Conservation (phyloP, 331 rosid genomes). For the Cydonia oblonga region DNA sequence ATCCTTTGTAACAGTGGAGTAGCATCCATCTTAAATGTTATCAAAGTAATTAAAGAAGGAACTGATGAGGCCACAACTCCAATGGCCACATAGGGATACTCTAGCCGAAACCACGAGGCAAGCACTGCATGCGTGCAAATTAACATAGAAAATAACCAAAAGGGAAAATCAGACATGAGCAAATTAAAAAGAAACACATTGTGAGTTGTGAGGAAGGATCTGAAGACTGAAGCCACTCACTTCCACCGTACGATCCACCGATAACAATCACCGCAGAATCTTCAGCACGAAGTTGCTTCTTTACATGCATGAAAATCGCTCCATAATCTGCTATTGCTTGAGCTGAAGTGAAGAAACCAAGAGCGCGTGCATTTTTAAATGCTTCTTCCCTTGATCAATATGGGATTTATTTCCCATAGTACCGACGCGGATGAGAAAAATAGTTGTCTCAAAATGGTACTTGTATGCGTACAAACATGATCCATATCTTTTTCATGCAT, state of each 20-base stretch:
- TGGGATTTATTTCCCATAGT: conserved; percentile 62
- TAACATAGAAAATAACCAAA: no score
- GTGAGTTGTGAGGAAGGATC: no score
- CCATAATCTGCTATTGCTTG: conserved; percentile 71
- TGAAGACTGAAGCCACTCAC: no score
- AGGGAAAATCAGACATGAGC: no score
- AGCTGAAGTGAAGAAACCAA: conserved; percentile 66
- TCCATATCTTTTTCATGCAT: background rate
- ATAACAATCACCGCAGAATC: conserved; percentile 52
- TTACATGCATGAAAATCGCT: conserved; percentile 32
- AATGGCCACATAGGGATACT: no score
- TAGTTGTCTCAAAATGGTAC: background rate
- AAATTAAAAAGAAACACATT: no score
- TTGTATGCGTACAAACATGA: background rate
- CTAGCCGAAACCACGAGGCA: no score
- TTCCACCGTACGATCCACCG: conserved; percentile 43
- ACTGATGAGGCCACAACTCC: no score
- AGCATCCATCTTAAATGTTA: no score
- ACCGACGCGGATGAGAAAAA: conserved; percentile 31
- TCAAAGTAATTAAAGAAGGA: no score
- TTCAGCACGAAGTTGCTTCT: conserved; percentile 23
- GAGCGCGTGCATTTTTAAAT: conserved; percentile 37
- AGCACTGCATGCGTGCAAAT: no score
- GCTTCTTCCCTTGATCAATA: conserved; percentile 57
- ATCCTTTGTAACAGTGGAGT: no score